Base-by-base conservation (phyloP, 306 rosid genomes). In the Ochetophila trinervis region DNA sequence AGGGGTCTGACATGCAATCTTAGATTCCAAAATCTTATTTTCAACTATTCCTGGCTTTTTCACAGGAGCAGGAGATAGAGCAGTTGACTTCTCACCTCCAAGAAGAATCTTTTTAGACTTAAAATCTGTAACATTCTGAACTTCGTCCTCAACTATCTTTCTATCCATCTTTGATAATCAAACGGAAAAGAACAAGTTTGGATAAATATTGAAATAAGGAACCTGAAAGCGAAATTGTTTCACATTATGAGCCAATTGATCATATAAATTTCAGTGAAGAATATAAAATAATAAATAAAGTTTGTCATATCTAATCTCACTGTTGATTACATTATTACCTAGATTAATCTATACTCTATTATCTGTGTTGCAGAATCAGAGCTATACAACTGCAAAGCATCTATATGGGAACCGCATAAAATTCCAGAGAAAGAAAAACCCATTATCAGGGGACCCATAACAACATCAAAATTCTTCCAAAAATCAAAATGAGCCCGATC, bases 1-100 rank as follows among this genome's bases (percentile, higher is more conserved):
- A 3, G 91, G 87, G 15, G 94, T 89, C 66, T 69, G 81, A 57
- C 84, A 80, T 10, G 55, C 80, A 37, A 79, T 60, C 20, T 54
- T 67, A 37, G 20, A 49, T 9, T 30, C 78, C 59, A 35, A 40
- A 73, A 22, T 36, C 52, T 56, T 34, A 6, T 10, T 35, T 35
- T 55, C 64, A 44, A 19, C 11, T 22, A 20, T 22, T 52, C 44
- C 62, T 35, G 47, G 57, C 17, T 6, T 61, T 27, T 53, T 60
- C 8, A 21, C 50, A 15, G 56, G 73, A 40, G 45, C 65, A 49
- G 35, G 22, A 17, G 53, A 19, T 32, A 22, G 20, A 34, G 54
- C 21, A 42, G 42, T 77, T 36, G 77, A 45, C 66, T 68, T 53
- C 48, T 78, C 87, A 68, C 22, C 59, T 12, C 67, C 70, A 45